Evolutionary conservation across 2,329 filamentous ascomycete genomes (phyloP).

Genomic region (Drechslera avenae): DNA sequence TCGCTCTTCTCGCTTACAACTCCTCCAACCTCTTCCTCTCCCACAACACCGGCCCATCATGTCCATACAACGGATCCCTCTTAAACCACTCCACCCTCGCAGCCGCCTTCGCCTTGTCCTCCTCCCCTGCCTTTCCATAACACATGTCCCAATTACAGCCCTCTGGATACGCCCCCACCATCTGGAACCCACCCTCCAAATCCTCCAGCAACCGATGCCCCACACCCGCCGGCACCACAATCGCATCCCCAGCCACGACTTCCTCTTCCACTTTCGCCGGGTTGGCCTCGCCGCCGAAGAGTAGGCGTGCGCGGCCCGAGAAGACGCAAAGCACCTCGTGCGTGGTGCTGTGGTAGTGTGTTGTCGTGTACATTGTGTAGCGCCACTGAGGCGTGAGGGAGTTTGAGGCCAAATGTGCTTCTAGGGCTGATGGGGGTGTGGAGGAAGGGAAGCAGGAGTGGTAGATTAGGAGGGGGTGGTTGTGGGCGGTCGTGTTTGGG

Average conservation of each 20-base stretch:
- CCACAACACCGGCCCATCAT: constrained; percentile 35
- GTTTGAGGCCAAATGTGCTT: constrained; percentile 59
- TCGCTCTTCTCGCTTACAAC: constrained; percentile 1
- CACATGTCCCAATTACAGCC: constrained; percentile 72
- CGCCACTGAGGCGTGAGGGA: constrained; percentile 67
- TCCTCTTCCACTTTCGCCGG: constrained; percentile 60
- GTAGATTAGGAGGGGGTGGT: constrained; percentile 70
- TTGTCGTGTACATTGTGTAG: constrained; percentile 69
- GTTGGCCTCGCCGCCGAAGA: constrained; percentile 70
- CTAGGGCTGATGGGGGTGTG: constrained; percentile 57
- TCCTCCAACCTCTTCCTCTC: constrained; percentile 22
- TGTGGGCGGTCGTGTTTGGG: constrained; percentile 69
- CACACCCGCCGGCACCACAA: constrained; percentile 70
- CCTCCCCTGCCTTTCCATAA: constrained; percentile 63
- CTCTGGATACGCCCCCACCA: constrained; percentile 70
- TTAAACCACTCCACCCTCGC: constrained; percentile 61
- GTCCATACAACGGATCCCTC: constrained; percentile 59
- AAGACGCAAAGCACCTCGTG: constrained; percentile 70
- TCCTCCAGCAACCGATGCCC: constrained; percentile 67
- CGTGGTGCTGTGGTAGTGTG: constrained; percentile 70
- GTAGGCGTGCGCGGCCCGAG: constrained; percentile 63
- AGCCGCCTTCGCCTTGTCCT: constrained; percentile 58
- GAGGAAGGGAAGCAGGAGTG: constrained; percentile 60
- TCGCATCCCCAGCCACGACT: constrained; percentile 65
- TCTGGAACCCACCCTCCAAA: constrained; percentile 61